Evolutionary conservation across 2,329 filamentous ascomycete species (phyloP), one percentile per base, ranked within the genome.

Genomic region (Mycosphaerella sp.): DNA sequence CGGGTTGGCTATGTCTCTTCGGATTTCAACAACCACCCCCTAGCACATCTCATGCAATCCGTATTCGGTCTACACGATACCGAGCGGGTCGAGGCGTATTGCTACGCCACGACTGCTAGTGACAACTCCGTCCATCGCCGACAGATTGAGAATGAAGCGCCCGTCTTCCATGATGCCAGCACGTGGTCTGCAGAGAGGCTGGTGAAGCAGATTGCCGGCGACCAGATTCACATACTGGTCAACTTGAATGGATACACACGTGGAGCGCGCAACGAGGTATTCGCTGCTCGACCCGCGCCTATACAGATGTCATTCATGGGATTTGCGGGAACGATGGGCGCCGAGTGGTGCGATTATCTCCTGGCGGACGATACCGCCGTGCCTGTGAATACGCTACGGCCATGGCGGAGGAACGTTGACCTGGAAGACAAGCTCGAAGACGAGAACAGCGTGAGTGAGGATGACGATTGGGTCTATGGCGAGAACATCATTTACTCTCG

Each of bases 301-400:
- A 89, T 98, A 42, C 93, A 98, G 62, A 98, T 98, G 93, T 95
- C 93, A 0, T 98, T 98, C 66, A 98, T 98, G 93, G 93, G 93
- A 0, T 98, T 98, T 68, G 93, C 93, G 0, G 93, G 93, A 8
- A 96, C 92, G 0, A 76, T 98, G 1, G 93, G 93, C 5, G 93
- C 93, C 2, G 93, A 98, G 68, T 98, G 93, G 93, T 98, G 93
- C 64, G 93, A 98, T 69, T 98, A 98, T 66, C 84, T 98, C 12
- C 80, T 97, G 26, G 91, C 93, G 3, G 93, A 98, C 66, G 78
- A 86, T 48, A 92, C 86, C 1, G 90, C 93, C 0, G 85, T 98
- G 50, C 93, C 93, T 0, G 80, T 79, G 0, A 81, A 84, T 26
- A 96, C 92, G 0, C 76, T 97, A 29, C 83, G 90, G 10, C 89